phyloP scores from a whole-genome alignment of 805 yeast genomes.

The Ogataea paradorogensis region DNA sequence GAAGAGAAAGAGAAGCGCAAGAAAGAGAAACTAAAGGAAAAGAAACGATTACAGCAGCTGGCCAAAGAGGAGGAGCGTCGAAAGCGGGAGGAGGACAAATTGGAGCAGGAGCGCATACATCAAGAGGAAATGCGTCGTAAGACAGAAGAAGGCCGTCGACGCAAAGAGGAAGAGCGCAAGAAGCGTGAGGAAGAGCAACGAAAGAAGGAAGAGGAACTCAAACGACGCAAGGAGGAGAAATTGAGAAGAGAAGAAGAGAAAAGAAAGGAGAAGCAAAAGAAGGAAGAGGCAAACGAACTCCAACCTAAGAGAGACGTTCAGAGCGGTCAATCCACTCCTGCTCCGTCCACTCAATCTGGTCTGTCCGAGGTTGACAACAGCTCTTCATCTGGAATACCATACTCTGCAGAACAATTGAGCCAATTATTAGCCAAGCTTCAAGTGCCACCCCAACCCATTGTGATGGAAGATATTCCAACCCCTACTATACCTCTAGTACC shows the following conservation, averaged over 20 bases:
- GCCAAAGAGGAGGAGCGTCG: slow-evolving; percentile 62
- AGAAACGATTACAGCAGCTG: slow-evolving; percentile 57
- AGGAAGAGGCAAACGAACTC: slow-evolving; percentile 33
- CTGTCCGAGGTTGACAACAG: not conserved
- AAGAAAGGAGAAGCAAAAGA: slow-evolving; percentile 38
- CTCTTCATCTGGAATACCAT: slow-evolving; percentile 4
- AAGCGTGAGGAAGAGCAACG: slow-evolving; percentile 40
- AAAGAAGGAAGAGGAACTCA: slow-evolving; percentile 41
- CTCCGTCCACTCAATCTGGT: not conserved
- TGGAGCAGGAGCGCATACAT: slow-evolving; percentile 42
- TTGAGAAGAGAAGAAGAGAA: slow-evolving; percentile 33
- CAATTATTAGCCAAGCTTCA: slow-evolving; percentile 15
- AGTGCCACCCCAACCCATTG: not conserved
- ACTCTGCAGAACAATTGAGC: slow-evolving; percentile 18
- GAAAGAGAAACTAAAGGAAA: slow-evolving; percentile 69
- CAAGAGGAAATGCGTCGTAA: slow-evolving; percentile 41
- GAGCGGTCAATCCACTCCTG: slow-evolving; percentile 20
- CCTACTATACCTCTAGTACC: not conserved
- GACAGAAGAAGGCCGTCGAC: slow-evolving; percentile 46
- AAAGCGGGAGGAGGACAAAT: slow-evolving; percentile 52
- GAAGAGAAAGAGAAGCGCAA: slow-evolving; percentile 64
- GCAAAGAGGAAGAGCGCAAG: slow-evolving; percentile 42
- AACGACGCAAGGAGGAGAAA: slow-evolving; percentile 39
- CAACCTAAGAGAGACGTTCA: slow-evolving; percentile 32
- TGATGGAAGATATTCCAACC: too few species aligned